Base-by-base conservation (phyloP, 2,329 filamentous ascomycete genomes). In the Dissoconium aciculare region DNA sequence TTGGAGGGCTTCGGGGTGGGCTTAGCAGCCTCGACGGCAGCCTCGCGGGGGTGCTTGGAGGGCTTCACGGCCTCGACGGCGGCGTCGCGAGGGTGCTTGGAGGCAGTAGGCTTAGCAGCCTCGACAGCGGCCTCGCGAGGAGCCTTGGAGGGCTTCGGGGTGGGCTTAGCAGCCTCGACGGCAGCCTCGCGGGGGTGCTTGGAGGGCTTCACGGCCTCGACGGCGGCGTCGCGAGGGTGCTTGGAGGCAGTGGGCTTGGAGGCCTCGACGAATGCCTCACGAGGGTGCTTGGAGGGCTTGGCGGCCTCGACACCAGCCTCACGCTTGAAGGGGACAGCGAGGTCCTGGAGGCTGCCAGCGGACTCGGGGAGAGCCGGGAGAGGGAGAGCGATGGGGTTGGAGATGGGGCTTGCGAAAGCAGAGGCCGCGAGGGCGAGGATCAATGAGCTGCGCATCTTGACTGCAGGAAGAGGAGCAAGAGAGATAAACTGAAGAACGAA, bases 91-190 rank as follows among this genome's bases (percentile, higher is more conserved):
- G 19, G 19, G 19, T 23, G 19, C 19, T 23, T 23, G 8, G 19
- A 23, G n/a, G 19, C n/a, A n/a, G 19, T 23, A n/a, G 19, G 19
- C 19, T 23, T 23, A n/a, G 19, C 19, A 23, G 19, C 19, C 19
- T 23, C 19, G 19, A 23, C n/a, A n/a, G n/a, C 8, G 19, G 19
- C 19, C 19, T 23, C 19, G n/a, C 19, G 19, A 23, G 19, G 19
- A n/a, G 8, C 8, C 19, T 23, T 23, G 19, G 19, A 23, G n/a
- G n/a, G 8, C 8, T 8, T 23, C n/a, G 19, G 8, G 19, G 19
- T 23, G 8, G 19, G 19, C 19, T 23, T 23, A 8, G 19, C 19
- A 23, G 19, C 19, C 19, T 23, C 19, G n/a, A 23, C n/a, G 19
- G 8, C 8, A 8, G 19, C 19, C 19, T 23, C 19, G n/a, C 19